A percentile compares a stretch with the other conserved stretches of the same genome.
These are phyloP conservation scores for Candida hungchunana DNA, from an alignment of 805 yeast species.

Conservation along the genomic window DNA sequence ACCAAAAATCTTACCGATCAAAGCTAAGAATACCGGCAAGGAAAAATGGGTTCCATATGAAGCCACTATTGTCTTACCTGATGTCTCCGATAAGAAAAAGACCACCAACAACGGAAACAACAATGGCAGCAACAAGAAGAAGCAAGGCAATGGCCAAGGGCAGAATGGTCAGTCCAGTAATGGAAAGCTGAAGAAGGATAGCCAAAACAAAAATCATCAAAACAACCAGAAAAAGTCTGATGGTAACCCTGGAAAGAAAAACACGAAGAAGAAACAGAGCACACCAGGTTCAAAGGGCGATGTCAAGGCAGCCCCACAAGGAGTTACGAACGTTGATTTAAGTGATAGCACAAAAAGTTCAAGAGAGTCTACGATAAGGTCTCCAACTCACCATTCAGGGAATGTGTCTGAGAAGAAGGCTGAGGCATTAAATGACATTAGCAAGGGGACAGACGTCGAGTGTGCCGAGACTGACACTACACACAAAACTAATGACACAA, in stretches of 20 bases:
- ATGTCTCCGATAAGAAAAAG: constrained; percentile 8
- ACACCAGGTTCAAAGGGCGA: constrained; percentile 1
- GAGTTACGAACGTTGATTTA: neutral
- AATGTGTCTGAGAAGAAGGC: neutral
- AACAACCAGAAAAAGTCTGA: constrained; percentile 6
- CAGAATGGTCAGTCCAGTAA: constrained; percentile 4
- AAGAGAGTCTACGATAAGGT: neutral
- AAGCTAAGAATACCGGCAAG: constrained; percentile 31
- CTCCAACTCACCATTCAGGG: neutral
- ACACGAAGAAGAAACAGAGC: constrained; percentile 2
- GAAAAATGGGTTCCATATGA: constrained; percentile 69
- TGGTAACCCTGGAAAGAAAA: constrained; percentile 2
- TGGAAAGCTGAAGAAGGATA: neutral
- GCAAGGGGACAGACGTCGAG: too few species aligned
- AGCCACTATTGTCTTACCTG: constrained; percentile 43
- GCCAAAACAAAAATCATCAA: constrained; percentile 6
- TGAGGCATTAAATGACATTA: neutral
- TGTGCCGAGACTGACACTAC: too few species aligned
- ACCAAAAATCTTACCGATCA: constrained; percentile 8
- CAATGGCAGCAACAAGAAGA: constrained; percentile 4
- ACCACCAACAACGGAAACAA: constrained; percentile 6
- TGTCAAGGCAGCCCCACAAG: constrained; percentile 1
- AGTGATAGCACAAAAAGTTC: too few species aligned
- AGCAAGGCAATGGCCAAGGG: constrained; percentile 6
- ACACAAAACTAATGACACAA: too few species aligned